phyloP scores from a whole-genome alignment of 208 protist species.

The Herpetomonas tarakana region DNA sequence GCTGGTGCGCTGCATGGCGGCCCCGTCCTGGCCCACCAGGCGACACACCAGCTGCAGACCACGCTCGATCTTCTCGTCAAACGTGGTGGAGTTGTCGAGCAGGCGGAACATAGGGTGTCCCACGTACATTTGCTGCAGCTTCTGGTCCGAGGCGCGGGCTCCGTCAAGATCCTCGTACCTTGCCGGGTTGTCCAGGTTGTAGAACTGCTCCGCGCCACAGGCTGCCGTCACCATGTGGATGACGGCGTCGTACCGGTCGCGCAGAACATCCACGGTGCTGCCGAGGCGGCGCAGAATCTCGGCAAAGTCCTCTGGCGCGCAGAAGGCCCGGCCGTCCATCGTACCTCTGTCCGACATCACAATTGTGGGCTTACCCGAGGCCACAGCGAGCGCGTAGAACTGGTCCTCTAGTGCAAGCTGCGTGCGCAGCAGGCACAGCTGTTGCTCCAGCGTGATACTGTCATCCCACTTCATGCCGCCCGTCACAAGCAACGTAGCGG shows the following conservation, averaged over 20 bases:
- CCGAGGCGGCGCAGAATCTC: slow-evolving; percentile 39
- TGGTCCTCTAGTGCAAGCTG: slow-evolving; percentile 78
- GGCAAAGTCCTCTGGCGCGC: slow-evolving; percentile 51
- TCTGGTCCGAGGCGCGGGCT: slow-evolving; percentile 72
- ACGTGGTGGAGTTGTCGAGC: slow-evolving; percentile 73
- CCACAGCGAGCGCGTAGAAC: slow-evolving; percentile 61
- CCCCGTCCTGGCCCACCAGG: slow-evolving; percentile 23
- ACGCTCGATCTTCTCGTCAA: slow-evolving; percentile 74
- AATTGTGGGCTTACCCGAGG: slow-evolving; percentile 36
- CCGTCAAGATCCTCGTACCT: slow-evolving; percentile 77
- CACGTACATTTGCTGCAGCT: slow-evolving; percentile 74
- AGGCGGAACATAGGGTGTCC: slow-evolving; percentile 69
- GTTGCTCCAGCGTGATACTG: slow-evolving; percentile 43
- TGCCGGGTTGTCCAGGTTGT: slow-evolving; percentile 76
- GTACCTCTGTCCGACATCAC: slow-evolving; percentile 79
- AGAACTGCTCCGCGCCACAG: slow-evolving; percentile 66
- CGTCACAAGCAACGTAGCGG: slow-evolving; percentile 69
- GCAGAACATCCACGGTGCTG: slow-evolving; percentile 48
- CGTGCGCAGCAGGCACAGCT: slow-evolving; percentile 54
- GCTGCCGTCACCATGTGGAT: slow-evolving; percentile 82
- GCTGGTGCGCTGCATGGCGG: slow-evolving; percentile 21
- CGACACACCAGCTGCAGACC: slow-evolving; percentile 64
- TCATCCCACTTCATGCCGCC: slow-evolving; percentile 71
- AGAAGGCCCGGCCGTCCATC: slow-evolving; percentile 86
- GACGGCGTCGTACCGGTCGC: slow-evolving; percentile 83